Conservation (phyloP, 352 stramenopile species). For the Phytophthora pinifolia region DNA sequence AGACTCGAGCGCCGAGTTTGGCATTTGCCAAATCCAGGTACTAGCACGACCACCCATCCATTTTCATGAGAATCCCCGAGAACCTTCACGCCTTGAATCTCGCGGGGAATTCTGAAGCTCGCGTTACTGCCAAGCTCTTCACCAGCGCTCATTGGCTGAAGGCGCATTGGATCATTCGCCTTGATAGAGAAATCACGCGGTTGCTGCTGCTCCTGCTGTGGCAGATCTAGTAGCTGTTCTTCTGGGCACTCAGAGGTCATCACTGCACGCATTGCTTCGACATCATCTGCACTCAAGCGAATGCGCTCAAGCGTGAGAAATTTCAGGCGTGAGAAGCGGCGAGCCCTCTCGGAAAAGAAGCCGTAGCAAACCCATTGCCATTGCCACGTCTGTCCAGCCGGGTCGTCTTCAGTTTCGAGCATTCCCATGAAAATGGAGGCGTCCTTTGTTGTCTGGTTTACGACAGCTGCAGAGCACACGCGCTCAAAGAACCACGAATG, state of each 20-base stretch:
- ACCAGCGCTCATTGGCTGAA: not conserved
- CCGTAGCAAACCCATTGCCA: slow-evolving; percentile 5
- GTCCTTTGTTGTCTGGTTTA: not conserved
- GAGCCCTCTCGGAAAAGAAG: slow-evolving; percentile 1
- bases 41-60: slow-evolving; percentile 4
- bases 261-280: not conserved
- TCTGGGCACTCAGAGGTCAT: not conserved
- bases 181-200: not conserved
- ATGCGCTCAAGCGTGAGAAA: not conserved
- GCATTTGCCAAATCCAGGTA: slow-evolving; percentile 9
- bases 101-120: not conserved
- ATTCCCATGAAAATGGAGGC: not conserved
- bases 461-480: not conserved
- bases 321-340: not conserved
- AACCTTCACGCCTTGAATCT: not conserved
- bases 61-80: not conserved
- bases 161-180: not conserved
- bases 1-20: slow-evolving; percentile 8
- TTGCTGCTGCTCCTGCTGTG: not conserved
- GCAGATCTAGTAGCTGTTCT: not conserved
- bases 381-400: not conserved
- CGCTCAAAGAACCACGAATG: not conserved
- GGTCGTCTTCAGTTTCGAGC: not conserved
- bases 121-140: slow-evolving; percentile 4
- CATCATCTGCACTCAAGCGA: not conserved